Evolutionary conservation across 345 rosid genomes (phyloP).

Genomic region (Gossypium australe): DNA sequence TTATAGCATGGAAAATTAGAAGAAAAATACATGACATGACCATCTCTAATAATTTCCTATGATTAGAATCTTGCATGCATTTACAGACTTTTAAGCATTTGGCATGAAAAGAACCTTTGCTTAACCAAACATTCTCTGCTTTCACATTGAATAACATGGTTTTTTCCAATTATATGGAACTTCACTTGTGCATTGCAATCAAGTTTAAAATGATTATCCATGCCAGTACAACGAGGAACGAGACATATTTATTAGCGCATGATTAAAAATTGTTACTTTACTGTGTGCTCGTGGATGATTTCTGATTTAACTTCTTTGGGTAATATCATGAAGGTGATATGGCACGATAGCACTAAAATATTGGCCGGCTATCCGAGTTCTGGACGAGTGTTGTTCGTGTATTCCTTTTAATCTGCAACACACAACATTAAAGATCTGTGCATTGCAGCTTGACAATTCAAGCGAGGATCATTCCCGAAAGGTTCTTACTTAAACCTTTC

Average conservation of each 20-base stretch:
- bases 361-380: not conserved
- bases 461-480: not conserved
- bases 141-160: not conserved
- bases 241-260: not conserved
- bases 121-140: not conserved
- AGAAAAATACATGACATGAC: not conserved
- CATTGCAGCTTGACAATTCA: constrained; percentile 29
- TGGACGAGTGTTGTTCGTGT: not conserved
- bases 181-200: not conserved
- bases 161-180: not conserved
- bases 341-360: constrained; percentile 7
- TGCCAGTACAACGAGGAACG: not conserved
- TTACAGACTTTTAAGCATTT: not conserved
- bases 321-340: constrained; percentile 16
- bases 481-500: constrained; percentile 21
- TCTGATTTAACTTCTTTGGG: not conserved
- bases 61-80: not conserved
- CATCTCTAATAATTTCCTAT: not conserved
- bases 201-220: not conserved
- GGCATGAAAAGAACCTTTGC: not conserved
- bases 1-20: not conserved
- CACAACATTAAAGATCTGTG: not conserved
- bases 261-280: not conserved
- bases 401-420: not conserved
- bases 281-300: not conserved